Conservation (phyloP, 805 yeast genomes). For the Candida ficus region DNA sequence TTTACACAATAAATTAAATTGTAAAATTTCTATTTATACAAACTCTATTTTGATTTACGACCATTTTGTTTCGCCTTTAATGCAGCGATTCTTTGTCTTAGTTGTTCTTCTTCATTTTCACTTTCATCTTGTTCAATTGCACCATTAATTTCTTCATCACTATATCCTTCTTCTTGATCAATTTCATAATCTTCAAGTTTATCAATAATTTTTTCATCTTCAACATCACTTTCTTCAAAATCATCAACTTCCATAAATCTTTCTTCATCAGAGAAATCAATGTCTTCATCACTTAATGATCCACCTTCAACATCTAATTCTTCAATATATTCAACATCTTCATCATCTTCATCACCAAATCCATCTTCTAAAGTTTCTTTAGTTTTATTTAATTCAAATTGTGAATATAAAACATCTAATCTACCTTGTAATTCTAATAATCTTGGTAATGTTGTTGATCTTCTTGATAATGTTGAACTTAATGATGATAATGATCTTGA, state of each 20-base stretch:
- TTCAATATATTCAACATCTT: conserved; percentile 61
- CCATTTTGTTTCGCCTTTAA: conserved; percentile 21
- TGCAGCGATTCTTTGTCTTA: conserved; percentile 19
- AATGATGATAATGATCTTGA: conserved; percentile 55
- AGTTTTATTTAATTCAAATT: conserved; percentile 53
- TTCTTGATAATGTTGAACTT: conserved; percentile 58
- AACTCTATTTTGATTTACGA: conserved; percentile 13
- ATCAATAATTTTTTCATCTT: conserved; percentile 28
- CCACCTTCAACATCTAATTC: conserved; percentile 52
- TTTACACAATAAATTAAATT: neutral
- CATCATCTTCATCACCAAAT: conserved; percentile 23
- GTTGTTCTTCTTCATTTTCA: conserved; percentile 21
- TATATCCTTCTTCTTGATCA: conserved; percentile 29
- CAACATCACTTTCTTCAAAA: conserved; percentile 25
- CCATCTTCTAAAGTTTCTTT: conserved; percentile 25
- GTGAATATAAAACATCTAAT: conserved; percentile 61
- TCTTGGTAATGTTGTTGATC: conserved; percentile 64
- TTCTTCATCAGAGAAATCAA: conserved; percentile 29
- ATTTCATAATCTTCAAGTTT: conserved; percentile 24
- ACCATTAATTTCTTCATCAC: conserved; percentile 27
- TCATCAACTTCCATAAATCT: conserved; percentile 23
- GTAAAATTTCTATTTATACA: neutral
- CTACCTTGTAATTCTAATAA: conserved; percentile 80
- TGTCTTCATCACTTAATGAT: conserved; percentile 45
- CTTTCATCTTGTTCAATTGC: conserved; percentile 23